Evolutionary conservation across 1,284 basidiomycete species (phyloP).

Genomic region (Psilocybe mexicana): DNA sequence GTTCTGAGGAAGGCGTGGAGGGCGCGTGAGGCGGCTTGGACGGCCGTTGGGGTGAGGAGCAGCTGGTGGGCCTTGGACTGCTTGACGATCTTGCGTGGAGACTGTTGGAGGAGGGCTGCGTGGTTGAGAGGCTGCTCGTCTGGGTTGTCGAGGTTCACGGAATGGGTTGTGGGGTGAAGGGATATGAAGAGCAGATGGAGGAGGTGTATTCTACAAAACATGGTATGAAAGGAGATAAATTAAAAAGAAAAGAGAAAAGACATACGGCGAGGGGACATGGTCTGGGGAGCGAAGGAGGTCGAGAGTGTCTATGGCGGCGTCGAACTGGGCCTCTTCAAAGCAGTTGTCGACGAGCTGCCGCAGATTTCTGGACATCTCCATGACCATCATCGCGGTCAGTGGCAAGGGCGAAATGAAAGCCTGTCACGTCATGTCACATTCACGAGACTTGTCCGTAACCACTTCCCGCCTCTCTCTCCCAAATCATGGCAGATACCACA

Average conservation of each 20-base stretch:
- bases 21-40: slow-evolving; percentile 52
- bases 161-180: slow-evolving; percentile 52
- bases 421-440: slow-evolving; percentile 19
- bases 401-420: slow-evolving; percentile 2
- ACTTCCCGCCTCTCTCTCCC: neutral
- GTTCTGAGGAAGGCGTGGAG: slow-evolving; percentile 56
- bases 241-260: slow-evolving; percentile 11
- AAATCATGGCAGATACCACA: neutral
- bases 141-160: slow-evolving; percentile 19
- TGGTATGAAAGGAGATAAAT: neutral
- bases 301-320: slow-evolving; percentile 58
- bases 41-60: slow-evolving; percentile 45
- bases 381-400: slow-evolving; percentile 6
- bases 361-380: slow-evolving; percentile 53
- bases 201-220: slow-evolving; percentile 47
- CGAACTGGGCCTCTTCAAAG: slow-evolving; percentile 74
- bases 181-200: slow-evolving; percentile 69
- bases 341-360: slow-evolving; percentile 63
- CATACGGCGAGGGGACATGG: slow-evolving; percentile 56
- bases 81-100: slow-evolving; percentile 49
- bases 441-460: slow-evolving; percentile 11
- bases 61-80: slow-evolving; percentile 37
- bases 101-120: slow-evolving; percentile 37
- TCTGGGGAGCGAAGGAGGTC: slow-evolving; percentile 58
- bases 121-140: slow-evolving; percentile 27